Evolutionary conservation across 2,329 filamentous ascomycete species (phyloP).

Genomic region (Chrysoporthe puriensis): DNA sequence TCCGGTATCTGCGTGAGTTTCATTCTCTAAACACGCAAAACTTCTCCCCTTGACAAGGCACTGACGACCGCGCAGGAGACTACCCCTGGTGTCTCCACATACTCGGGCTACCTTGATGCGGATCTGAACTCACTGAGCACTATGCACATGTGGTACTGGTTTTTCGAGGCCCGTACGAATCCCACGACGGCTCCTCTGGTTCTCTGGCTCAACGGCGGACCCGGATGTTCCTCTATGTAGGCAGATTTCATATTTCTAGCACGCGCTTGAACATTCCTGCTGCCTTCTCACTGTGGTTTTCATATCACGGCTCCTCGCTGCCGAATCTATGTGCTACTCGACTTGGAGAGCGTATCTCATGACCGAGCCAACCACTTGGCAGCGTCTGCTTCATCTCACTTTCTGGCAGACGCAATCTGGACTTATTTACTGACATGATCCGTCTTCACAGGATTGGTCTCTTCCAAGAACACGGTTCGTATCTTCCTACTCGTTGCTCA

Average conservation of each 20-base stretch:
- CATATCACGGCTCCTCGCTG: neutral
- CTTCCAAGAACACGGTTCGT: conserved; percentile 44
- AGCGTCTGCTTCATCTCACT: neutral
- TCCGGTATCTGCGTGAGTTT: conserved; percentile 47
- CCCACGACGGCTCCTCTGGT: conserved; percentile 39
- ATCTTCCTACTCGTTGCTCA: neutral
- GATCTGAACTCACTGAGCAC: conserved; percentile 38
- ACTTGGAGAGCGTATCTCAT: no score
- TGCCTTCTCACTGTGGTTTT: neutral
- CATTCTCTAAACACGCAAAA: neutral
- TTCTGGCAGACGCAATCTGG: neutral
- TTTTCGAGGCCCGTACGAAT: conserved; percentile 41
- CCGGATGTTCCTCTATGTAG: conserved; percentile 43
- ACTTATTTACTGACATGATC: neutral
- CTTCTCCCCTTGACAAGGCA: no score
- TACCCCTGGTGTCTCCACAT: conserved; percentile 52
- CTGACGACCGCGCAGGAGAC: conserved; percentile 41
- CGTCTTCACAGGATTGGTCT: conserved; percentile 36
- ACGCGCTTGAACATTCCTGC: neutral
- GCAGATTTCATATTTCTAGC: neutral
- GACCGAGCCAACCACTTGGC: no score
- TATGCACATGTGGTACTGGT: conserved; percentile 35
- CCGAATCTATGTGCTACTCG: no score
- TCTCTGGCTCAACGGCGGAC: conserved; percentile 46
- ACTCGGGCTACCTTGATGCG: conserved; percentile 54